Percentiles rank a stretch among this genome's conserved stretches.
Evolutionary conservation across 1,284 basidiomycete genomes (phyloP).

Genomic region (Anthracocystis panici-leucophaei): DNA sequence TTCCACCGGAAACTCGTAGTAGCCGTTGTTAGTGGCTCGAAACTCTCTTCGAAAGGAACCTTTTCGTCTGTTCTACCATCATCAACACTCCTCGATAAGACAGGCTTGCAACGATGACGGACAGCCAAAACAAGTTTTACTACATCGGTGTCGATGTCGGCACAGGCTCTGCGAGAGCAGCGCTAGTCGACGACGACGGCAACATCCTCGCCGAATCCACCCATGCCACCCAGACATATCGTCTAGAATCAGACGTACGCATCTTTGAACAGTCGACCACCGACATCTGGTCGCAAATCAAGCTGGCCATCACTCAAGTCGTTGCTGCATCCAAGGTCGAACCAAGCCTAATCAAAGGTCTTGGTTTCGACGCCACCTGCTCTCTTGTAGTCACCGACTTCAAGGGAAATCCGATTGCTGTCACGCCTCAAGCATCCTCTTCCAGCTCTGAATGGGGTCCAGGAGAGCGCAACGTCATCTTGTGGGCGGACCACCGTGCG

Average conservation of each 20-base stretch:
- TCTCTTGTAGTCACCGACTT: conserved; percentile 86
- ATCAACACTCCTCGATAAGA: background rate
- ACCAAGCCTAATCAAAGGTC: conserved; percentile 80
- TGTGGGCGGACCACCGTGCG: conserved; percentile 83
- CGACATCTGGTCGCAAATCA: conserved; percentile 83
- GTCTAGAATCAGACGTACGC: conserved; percentile 84
- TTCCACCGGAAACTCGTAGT: conserved; percentile 29
- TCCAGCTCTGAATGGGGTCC: conserved; percentile 27
- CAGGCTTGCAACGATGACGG: conserved; percentile 13
- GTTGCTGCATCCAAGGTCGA: conserved; percentile 77
- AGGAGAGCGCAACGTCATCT: conserved; percentile 59
- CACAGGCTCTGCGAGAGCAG: conserved; percentile 91
- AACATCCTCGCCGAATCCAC: conserved; percentile 81
- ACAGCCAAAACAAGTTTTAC: conserved; percentile 61
- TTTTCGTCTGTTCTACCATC: background rate
- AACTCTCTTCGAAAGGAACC: background rate
- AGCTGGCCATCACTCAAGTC: conserved; percentile 78
- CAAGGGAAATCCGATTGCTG: conserved; percentile 79
- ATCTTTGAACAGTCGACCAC: conserved; percentile 90
- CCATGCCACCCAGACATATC: conserved; percentile 84
- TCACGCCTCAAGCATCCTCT: conserved; percentile 77
- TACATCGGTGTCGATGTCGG: conserved; percentile 79
- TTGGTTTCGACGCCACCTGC: conserved; percentile 98
- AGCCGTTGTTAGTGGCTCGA: background rate
- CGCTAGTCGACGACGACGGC: conserved; percentile 82